Evolutionary conservation across 1,139 yeast genomes (phyloP).

Genomic region (Taiozyma onychis): DNA sequence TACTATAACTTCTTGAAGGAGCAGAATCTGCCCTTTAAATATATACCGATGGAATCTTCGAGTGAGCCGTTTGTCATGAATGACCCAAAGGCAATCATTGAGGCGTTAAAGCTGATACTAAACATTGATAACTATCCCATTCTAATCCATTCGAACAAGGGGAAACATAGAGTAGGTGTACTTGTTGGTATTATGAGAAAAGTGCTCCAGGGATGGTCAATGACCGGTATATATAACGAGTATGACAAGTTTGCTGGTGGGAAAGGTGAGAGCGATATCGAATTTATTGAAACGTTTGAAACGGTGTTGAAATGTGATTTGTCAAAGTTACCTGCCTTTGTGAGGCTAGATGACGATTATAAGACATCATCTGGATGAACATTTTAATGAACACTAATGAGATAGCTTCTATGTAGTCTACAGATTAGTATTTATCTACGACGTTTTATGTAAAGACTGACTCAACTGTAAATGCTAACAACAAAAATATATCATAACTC

Average conservation of each 20-base stretch:
- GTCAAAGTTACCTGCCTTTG: constrained; percentile 20
- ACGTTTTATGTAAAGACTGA: too few relatives aligned
- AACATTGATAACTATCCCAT: constrained; percentile 79
- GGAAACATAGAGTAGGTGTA: constrained; percentile 92
- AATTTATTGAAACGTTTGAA: constrained; percentile 33
- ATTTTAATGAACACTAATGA: neutral
- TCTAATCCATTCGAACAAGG: constrained; percentile 87
- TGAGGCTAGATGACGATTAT: constrained; percentile 10
- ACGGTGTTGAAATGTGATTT: constrained; percentile 11
- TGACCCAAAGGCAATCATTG: constrained; percentile 50
- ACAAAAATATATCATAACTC: neutral
- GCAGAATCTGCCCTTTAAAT: constrained; percentile 52
- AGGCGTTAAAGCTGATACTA: constrained; percentile 58
- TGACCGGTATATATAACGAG: constrained; percentile 90
- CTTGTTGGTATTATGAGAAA: constrained; percentile 85
- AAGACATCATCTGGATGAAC: neutral
- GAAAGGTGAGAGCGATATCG: constrained; percentile 87
- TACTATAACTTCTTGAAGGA: constrained; percentile 62
- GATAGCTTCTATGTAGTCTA: neutral
- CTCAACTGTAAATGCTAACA: neutral
- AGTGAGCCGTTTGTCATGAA: constrained; percentile 67
- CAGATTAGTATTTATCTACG: neutral
- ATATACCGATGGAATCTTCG: constrained; percentile 61
- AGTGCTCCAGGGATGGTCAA: constrained; percentile 85
- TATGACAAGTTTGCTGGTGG: constrained; percentile 91